Evolutionary conservation across 2,329 filamentous ascomycete genomes (phyloP).

Genomic region (Apiospora pterosperma): DNA sequence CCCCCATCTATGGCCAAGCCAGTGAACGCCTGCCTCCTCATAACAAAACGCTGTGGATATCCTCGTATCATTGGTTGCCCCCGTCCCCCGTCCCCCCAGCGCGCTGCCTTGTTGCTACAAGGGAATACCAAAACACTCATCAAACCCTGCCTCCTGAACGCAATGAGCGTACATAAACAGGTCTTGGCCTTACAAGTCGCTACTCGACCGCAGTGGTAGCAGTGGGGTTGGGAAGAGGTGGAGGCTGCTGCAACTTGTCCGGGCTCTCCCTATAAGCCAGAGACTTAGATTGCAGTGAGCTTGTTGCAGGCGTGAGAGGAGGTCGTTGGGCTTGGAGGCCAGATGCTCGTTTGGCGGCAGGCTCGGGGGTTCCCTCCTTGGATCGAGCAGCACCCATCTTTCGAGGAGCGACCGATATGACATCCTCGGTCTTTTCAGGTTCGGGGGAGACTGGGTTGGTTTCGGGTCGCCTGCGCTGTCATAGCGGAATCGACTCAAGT

Average conservation of each 20-base stretch:
- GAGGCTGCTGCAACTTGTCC: conserved; percentile 39
- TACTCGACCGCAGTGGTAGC: neutral
- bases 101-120: neutral
- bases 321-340: conserved; percentile 9
- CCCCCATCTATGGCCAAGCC: neutral
- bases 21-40: neutral
- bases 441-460: neutral
- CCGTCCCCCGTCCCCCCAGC: no score
- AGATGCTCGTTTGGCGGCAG: conserved; percentile 3
- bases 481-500: conserved; percentile 27
- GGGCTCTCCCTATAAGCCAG: conserved; percentile 61
- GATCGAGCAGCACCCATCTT: conserved; percentile 11
- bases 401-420: conserved; percentile 23
- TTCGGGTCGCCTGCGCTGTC: conserved; percentile 13
- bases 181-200: neutral
- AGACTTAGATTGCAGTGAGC: conserved; percentile 35
- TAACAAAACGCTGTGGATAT: neutral
- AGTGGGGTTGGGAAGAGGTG: neutral
- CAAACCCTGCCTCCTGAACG: neutral
- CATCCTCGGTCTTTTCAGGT: conserved; percentile 24
- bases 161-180: neutral
- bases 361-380: conserved; percentile 23
- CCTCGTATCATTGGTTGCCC: neutral
- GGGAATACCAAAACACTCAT: neutral
- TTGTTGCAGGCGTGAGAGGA: conserved; percentile 28